phyloP scores from a whole-genome alignment of 179 eudicot genomes.

The Spergularia azorica region DNA sequence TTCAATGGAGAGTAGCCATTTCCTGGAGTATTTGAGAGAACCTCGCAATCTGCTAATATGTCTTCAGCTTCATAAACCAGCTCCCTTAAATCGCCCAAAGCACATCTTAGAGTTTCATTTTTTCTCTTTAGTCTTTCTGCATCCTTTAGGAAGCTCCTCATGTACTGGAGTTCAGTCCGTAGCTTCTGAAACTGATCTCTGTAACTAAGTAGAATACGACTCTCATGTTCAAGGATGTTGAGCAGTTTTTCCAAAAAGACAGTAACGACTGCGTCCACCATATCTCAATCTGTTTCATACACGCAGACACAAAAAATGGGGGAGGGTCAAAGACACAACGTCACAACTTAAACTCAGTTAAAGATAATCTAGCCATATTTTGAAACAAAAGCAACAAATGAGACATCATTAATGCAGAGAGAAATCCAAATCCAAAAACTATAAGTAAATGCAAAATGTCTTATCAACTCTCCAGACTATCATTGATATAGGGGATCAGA shows the following conservation, averaged over 20 bases:
- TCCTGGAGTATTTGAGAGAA: conserved; percentile 20
- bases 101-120: conserved; percentile 27
- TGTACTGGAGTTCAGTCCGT: conserved; percentile 39
- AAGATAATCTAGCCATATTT: background rate
- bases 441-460: no score
- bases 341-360: background rate
- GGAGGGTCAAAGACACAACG: background rate
- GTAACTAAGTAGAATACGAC: conserved; percentile 30
- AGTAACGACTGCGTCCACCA: conserved; percentile 57
- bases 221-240: conserved; percentile 35
- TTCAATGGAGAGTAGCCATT: conserved; percentile 29
- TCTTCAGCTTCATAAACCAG: conserved; percentile 54
- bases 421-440: no score
- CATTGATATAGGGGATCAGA: no score
- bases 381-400: no score
- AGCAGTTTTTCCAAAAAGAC: conserved; percentile 49
- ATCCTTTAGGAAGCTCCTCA: conserved; percentile 54
- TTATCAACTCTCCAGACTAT: no score
- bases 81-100: conserved; percentile 37
- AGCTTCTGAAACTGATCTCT: conserved; percentile 44
- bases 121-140: conserved; percentile 56
- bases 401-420: no score
- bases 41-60: conserved; percentile 46
- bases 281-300: conserved; percentile 10
- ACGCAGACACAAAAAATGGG: background rate